These are phyloP conservation scores for Xerocomus spinulosus DNA, from an alignment of 768 basidiomycete species.

Conservation along the genomic window DNA sequence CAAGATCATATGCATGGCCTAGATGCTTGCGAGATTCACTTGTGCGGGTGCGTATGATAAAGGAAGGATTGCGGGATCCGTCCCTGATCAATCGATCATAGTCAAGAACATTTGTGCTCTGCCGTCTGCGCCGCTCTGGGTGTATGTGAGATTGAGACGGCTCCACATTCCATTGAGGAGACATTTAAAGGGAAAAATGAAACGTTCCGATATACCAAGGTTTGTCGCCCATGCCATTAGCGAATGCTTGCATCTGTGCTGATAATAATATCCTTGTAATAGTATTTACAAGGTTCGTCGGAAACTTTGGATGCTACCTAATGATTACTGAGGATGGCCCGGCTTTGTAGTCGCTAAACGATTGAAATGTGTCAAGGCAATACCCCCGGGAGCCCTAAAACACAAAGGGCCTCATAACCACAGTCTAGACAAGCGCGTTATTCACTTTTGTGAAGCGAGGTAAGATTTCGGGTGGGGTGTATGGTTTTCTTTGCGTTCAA, in stretches of 20 bases:
- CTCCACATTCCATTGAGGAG: conserved; percentile 54
- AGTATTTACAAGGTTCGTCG: conserved; percentile 51
- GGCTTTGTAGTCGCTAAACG: conserved; percentile 41
- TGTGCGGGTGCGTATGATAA: conserved; percentile 59
- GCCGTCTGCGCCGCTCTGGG: conserved; percentile 42
- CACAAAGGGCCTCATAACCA: conserved; percentile 51
- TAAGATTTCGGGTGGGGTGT: no score
- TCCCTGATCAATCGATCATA: no score
- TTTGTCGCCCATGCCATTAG: conserved; percentile 14
- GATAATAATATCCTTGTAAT: neutral
- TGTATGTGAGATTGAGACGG: conserved; percentile 49
- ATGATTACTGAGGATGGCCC: neutral
- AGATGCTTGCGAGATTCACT: conserved; percentile 36
- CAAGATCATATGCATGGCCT: conserved; percentile 52
- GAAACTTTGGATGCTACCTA: neutral
- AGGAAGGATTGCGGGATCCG: no score
- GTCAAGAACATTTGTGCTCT: conserved; percentile 48
- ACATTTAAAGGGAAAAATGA: conserved; percentile 58
- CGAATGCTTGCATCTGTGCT: no score
- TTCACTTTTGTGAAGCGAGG: conserved; percentile 52
- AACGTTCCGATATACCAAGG: conserved; percentile 62
- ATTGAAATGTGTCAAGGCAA: conserved; percentile 44
- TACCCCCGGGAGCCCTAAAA: conserved; percentile 37
- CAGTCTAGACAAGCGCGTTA: conserved; percentile 35
- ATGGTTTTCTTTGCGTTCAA: no score